Percentiles rank a stretch among this genome's conserved stretches.
These are phyloP conservation scores for Dendrostoma leiphaemia DNA, from an alignment of 2,329 filamentous ascomycete genomes.

Conservation along the genomic window DNA sequence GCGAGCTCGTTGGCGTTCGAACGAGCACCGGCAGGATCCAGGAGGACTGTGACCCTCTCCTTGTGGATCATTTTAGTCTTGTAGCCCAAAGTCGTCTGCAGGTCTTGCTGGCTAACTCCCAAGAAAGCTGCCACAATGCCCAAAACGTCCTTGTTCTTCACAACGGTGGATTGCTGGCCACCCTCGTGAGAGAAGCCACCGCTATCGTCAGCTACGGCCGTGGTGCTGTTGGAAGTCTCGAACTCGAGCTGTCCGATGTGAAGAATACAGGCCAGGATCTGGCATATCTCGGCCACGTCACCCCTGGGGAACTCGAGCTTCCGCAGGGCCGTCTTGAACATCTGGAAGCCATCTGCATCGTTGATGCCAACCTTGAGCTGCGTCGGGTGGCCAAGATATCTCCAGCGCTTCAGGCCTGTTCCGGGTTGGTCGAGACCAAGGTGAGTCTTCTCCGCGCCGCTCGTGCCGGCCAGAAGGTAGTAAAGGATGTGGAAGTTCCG, in stretches of 20 bases:
- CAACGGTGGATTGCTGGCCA: conserved; percentile 77
- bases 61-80: conserved; percentile 96
- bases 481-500: conserved; percentile 96
- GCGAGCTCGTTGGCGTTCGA: conserved; percentile 93
- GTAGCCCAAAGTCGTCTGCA: conserved; percentile 88
- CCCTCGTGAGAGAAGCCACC: conserved; percentile 96
- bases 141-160: conserved; percentile 91
- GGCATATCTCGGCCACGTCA: conserved; percentile 96
- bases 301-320: conserved; percentile 91
- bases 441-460: conserved; percentile 84
- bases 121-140: conserved; percentile 90
- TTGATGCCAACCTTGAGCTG: conserved; percentile 98
- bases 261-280: conserved; percentile 89
- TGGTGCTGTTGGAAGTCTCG: conserved; percentile 75
- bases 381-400: conserved; percentile 92
- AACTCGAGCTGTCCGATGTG: conserved; percentile 98
- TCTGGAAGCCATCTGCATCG: conserved; percentile 90
- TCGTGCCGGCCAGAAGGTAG: conserved; percentile 91
- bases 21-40: conserved; percentile 86
- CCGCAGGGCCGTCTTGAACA: conserved; percentile 93
- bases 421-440: conserved; percentile 59
- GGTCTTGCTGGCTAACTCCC: conserved; percentile 74
- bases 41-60: conserved; percentile 97
- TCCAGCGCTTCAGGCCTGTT: conserved; percentile 75
- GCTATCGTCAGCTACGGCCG: conserved; percentile 80